Base-by-base conservation (phyloP, 345 rosid genomes). In the Durio zibethinus region DNA sequence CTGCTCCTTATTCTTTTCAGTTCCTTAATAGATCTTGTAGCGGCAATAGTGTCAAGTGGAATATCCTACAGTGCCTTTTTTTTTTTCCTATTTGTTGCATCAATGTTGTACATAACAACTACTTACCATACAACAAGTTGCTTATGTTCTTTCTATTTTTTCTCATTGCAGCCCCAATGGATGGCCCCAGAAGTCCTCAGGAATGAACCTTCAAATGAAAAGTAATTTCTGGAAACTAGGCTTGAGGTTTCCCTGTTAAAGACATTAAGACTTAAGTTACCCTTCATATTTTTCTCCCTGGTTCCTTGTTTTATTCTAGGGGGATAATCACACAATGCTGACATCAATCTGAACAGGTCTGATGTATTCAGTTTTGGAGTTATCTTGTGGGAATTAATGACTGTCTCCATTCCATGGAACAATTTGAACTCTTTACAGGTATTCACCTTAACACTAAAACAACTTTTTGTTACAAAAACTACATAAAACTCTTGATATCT, bases 151-250 rank as follows among this genome's bases (percentile, higher is more conserved):
- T 61, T 38, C 42, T 10, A 10, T 72, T 2, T 18, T 52, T 74
- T 61, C 43, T 71, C 8, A 38, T 68, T 83, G 86, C 92, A 95
- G 98, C 97, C 99, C 10, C 99, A 89, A 35, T 93, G 98, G 98
- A 95, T 95, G 99, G 95, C 98, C 10, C 99, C 97, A 45, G 99
- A 95, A 90, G 93, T 90, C 82, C 93, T 95, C 0, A 83, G 97
- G 23, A 89, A 85, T 48, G 99, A 95, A 72, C 97, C 98, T 75
- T 93, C 94, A 6, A 88, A 93, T 83, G 99, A 95, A 76, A 92
- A 92, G 98, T 92, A 88, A 71, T 67, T 78, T 25, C 75, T 25
- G 11, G 21, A 72, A 59, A 74, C 79, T 35, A 29, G 47, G n/a
- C 35, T 68, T 38, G 66, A 50, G 18, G 4, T 43, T 68, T 45